phyloP scores from a whole-genome alignment of 2,329 filamentous ascomycete species.

The Phyllosticta ampelicida region DNA sequence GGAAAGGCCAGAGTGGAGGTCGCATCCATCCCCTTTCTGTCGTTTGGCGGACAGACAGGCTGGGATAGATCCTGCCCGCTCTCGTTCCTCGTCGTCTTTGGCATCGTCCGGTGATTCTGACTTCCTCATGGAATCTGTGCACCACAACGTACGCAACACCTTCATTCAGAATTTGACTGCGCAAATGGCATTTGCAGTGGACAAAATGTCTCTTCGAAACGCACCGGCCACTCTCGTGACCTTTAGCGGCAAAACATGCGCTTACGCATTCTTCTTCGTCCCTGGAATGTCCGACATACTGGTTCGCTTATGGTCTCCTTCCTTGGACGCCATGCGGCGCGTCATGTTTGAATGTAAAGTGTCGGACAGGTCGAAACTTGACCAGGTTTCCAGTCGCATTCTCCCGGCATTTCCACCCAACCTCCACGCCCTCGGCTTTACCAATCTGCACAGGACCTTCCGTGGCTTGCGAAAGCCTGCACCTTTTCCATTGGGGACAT shows the following conservation, averaged over 20 bases:
- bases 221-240: slow-evolving; percentile 56
- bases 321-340: slow-evolving; percentile 57
- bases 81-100: slow-evolving; percentile 47
- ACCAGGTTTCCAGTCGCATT: slow-evolving; percentile 48
- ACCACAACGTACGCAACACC: slow-evolving; percentile 81
- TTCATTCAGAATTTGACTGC: slow-evolving; percentile 72
- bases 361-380: slow-evolving; percentile 36
- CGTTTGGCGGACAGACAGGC: slow-evolving; percentile 48
- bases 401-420: slow-evolving; percentile 58
- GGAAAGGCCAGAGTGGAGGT: slow-evolving; percentile 80
- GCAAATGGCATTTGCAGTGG: slow-evolving; percentile 78
- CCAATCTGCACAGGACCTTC: slow-evolving; percentile 49
- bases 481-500: slow-evolving; percentile 55
- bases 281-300: slow-evolving; percentile 77
- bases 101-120: slow-evolving; percentile 50
- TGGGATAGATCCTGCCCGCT: slow-evolving; percentile 25
- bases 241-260: slow-evolving; percentile 82
- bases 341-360: slow-evolving; percentile 60
- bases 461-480: slow-evolving; percentile 53
- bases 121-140: slow-evolving; percentile 63
- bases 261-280: slow-evolving; percentile 89
- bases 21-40: slow-evolving; percentile 56
- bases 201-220: slow-evolving; percentile 74
- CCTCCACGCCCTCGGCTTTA: slow-evolving; percentile 51
- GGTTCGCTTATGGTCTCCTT: slow-evolving; percentile 68